Evolutionary conservation across 2,329 filamentous ascomycete genomes (phyloP).

Genomic region (Endothia cerciana): DNA sequence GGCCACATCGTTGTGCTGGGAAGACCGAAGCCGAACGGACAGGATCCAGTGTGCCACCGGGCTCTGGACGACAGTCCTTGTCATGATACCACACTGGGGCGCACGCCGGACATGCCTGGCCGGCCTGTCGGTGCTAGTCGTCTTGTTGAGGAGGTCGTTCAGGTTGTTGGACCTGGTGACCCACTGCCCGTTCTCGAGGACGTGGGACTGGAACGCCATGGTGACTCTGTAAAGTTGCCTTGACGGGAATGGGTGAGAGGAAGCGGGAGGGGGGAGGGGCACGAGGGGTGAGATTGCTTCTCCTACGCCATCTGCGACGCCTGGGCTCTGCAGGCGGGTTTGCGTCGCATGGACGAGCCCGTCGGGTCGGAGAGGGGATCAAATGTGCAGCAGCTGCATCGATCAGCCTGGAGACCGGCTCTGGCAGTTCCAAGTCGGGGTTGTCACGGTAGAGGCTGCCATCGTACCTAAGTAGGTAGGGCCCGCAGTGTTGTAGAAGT

Average conservation of each 20-base stretch:
- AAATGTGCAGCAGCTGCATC: background rate
- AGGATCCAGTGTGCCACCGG: slow-evolving; percentile 77
- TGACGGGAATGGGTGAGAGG: background rate
- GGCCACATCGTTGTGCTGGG: slow-evolving; percentile 76
- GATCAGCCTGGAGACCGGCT: background rate
- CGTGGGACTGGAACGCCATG: slow-evolving; percentile 59
- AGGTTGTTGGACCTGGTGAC: slow-evolving; percentile 57
- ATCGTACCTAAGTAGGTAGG: background rate
- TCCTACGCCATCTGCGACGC: background rate
- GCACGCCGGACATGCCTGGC: slow-evolving; percentile 41
- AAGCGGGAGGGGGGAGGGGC: background rate
- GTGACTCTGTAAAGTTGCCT: slow-evolving; percentile 5
- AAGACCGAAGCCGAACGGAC: slow-evolving; percentile 75
- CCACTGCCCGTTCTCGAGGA: slow-evolving; percentile 60
- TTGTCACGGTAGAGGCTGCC: background rate
- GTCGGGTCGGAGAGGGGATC: background rate
- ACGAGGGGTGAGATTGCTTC: slow-evolving; percentile 4
- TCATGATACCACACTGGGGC: slow-evolving; percentile 72
- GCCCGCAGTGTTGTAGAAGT: too few species aligned
- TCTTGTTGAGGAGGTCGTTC: slow-evolving; percentile 46
- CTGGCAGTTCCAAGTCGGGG: background rate
- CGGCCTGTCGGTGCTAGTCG: slow-evolving; percentile 38
- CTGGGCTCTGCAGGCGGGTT: background rate
- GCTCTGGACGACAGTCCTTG: slow-evolving; percentile 76
- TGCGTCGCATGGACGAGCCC: background rate